These are phyloP conservation scores for Fragaria vesca DNA, from an alignment of 306 rosid genomes.

Conservation along the genomic window DNA sequence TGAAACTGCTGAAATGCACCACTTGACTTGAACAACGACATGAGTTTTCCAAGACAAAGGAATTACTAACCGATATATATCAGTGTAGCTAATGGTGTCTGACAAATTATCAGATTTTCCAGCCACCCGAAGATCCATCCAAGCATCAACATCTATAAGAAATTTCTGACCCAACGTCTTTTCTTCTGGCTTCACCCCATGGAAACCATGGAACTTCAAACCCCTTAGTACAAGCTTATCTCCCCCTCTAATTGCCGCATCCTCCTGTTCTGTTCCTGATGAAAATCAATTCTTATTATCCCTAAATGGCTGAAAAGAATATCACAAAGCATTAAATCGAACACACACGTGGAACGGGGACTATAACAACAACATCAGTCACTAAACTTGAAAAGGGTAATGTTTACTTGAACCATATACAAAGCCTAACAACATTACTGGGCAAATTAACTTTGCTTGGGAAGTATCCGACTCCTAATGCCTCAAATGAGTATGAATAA, in stretches of 20 bases:
- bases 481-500: background rate
- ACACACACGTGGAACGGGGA: background rate
- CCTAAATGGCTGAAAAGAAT: background rate
- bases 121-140: conserved; percentile 86
- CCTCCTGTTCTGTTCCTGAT: conserved; percentile 43
- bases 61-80: conserved; percentile 54
- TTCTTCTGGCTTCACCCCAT: conserved; percentile 71
- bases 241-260: conserved; percentile 38
- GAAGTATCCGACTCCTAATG: background rate
- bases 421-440: background rate
- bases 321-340: background rate
- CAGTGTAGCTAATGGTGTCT: conserved; percentile 62
- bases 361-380: background rate
- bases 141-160: conserved; percentile 76
- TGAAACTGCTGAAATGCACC: background rate
- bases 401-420: background rate
- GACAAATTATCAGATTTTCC: conserved; percentile 63
- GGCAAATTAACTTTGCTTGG: background rate
- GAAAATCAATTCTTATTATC: background rate
- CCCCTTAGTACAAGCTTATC: conserved; percentile 82
- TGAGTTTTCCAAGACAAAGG: background rate
- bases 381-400: background rate
- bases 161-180: conserved; percentile 77
- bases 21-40: background rate
- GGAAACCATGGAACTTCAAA: conserved; percentile 74